Conservation (phyloP, 441 rosid genomes). For the Hura crepitans region DNA sequence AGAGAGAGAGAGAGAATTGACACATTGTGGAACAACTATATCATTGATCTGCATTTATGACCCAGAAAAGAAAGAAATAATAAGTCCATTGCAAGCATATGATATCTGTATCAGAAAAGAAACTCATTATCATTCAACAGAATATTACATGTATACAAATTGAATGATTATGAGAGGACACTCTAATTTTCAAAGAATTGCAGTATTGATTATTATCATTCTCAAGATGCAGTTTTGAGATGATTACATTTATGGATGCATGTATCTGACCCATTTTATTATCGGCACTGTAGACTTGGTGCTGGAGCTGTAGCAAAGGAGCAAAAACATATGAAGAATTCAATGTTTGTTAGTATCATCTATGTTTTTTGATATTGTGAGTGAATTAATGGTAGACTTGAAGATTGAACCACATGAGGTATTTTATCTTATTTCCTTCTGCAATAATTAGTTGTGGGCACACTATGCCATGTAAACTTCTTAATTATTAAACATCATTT, state of each 20-base stretch:
- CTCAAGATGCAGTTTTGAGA: constrained; percentile 8
- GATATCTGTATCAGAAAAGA: not conserved
- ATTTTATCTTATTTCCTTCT: constrained; percentile 27
- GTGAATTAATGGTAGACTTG: constrained; percentile 28
- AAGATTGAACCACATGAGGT: constrained; percentile 21
- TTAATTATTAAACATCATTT: constrained; percentile 17
- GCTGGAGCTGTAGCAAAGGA: constrained; percentile 70
- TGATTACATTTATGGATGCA: constrained; percentile 7
- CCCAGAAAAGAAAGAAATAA: not conserved
- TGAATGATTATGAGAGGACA: not conserved
- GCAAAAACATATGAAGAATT: constrained; percentile 24
- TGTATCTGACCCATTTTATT: constrained; percentile 31
- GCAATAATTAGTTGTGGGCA: constrained; percentile 34
- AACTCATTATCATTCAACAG: too few relatives aligned
- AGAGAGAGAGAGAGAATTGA: too few relatives aligned
- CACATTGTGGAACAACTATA: too few relatives aligned
- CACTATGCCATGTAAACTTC: constrained; percentile 22
- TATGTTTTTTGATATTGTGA: constrained; percentile 33
- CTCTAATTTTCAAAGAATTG: not conserved
- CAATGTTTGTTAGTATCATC: constrained; percentile 30
- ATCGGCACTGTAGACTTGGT: constrained; percentile 62
- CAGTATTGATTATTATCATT: not conserved
- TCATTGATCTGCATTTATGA: too few relatives aligned
- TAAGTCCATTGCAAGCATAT: not conserved
- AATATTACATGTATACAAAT: not conserved